A percentile compares a stretch with the other conserved stretches of the same genome.
phyloP scores from a whole-genome alignment of 257 asterid species.

The Craterostigma plantagineum region DNA sequence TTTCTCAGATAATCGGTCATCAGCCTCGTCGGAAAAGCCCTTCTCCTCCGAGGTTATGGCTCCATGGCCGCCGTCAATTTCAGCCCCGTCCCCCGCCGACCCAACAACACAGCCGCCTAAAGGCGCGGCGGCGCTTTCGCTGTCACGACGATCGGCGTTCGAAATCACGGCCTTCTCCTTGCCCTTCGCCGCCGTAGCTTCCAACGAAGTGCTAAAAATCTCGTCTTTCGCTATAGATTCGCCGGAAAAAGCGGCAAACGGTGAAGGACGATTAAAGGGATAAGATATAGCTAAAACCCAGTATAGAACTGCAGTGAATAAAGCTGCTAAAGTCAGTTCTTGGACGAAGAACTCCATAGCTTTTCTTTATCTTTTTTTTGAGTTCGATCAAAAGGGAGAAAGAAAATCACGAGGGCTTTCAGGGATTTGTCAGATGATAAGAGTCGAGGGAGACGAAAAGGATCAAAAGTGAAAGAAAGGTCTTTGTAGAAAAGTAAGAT shows the following conservation, averaged over 20 bases:
- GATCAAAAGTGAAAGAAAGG: too few species aligned
- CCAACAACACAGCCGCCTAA: background rate
- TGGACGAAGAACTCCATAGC: conserved; percentile 31
- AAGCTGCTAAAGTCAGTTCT: conserved; percentile 23
- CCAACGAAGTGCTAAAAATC: conserved; percentile 12
- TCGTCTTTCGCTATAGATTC: conserved; percentile 12
- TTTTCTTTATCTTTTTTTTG: background rate
- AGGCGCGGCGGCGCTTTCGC: conserved; percentile 21
- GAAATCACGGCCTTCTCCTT: conserved; percentile 39
- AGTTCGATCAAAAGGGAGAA: too few species aligned
- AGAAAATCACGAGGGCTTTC: too few species aligned
- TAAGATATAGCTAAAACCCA: conserved; percentile 31
- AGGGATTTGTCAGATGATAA: too few species aligned
- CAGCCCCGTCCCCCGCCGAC: conserved; percentile 1
- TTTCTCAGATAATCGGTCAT: conserved; percentile 6
- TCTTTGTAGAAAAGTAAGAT: too few species aligned
- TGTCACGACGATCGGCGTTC: conserved; percentile 28
- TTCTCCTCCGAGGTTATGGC: conserved; percentile 2
- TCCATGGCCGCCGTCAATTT: conserved; percentile 7
- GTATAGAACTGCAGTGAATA: conserved; percentile 23
- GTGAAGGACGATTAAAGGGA: conserved; percentile 16
- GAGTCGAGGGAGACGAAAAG: too few species aligned
- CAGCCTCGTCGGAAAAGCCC: conserved; percentile 6
- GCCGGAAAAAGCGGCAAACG: conserved; percentile 8
- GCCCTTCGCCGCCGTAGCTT: too few species aligned